Base-by-base conservation (phyloP, 192 early-diverging fungal species). In the Funneliformis geosporum region DNA sequence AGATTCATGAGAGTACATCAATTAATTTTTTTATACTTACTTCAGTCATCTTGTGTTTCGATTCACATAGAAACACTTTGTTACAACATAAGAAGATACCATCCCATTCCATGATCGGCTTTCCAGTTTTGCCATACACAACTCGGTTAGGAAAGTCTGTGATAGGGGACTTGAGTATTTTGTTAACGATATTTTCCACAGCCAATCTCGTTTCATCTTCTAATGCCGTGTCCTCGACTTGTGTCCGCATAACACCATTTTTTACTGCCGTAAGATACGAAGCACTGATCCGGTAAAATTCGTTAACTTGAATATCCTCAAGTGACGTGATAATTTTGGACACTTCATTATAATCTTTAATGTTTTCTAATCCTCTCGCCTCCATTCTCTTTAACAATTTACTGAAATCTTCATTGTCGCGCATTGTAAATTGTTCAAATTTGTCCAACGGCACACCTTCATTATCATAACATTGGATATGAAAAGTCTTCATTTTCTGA, bases 101-200 rank as follows among this genome's bases (percentile, higher is more conserved):
- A 65, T 65, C 75, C 75, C 75, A 66, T n/a, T 76, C 60, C 40
- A 76, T 76, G 43, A 65, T 18, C 8, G 75, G 40, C 21, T 43
- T 69, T 4, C 75, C 60, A 27, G 8, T 60, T 14, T 76, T 21
- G 25, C 44, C 23, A 76, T 64, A 5, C 75, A 76, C 64, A 43
- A 76, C 21, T 76, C 75, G 60, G 14, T 64, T 76, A 64, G 75
- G 47, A 76, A 76, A 76, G 55, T 23, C 18, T 76, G 43, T 64
- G 0, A 11, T n/a, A 76, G 75, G n/a, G 5, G 60, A 14, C 59
- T 76, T 76, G 40, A 40, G n/a, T 33, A 23, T 76, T 64, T 76
- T 42, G 27, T 5, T 65, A 5, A 64, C 7, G 43, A 42, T 23
- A 43, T 76, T 65, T 64, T 61, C 21, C 18, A 76, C 39, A 42